Percentiles rank a stretch among this genome's conserved stretches.
Conservation (phyloP, 2,329 filamentous ascomycete species). For the Penicillium janthinellum region DNA sequence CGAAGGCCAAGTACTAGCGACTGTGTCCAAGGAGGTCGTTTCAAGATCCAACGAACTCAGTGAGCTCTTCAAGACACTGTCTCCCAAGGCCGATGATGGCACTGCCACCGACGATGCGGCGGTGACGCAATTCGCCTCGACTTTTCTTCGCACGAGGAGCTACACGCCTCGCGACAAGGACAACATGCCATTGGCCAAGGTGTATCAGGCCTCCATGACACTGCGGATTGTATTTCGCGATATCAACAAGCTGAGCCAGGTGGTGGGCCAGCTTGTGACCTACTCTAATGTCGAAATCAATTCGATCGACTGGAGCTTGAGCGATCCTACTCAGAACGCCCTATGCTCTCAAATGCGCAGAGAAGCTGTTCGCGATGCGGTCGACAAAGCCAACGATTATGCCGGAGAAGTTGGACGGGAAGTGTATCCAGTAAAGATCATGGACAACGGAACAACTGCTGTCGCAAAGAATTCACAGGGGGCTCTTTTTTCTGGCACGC, state of each 20-base stretch:
- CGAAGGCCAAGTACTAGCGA: constrained; percentile 10
- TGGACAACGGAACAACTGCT: background rate
- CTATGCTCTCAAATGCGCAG: constrained; percentile 25
- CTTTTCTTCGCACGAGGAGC: constrained; percentile 12
- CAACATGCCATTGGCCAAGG: constrained; percentile 12
- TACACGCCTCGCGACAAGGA: background rate
- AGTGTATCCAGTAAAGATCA: constrained; percentile 20
- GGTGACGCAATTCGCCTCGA: constrained; percentile 23
- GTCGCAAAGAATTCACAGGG: background rate
- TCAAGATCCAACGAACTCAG: constrained; percentile 13
- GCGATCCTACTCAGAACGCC: constrained; percentile 21
- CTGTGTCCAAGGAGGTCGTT: constrained; percentile 15
- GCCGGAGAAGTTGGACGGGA: constrained; percentile 23
- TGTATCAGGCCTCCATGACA: constrained; percentile 21
- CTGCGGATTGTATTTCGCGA: constrained; percentile 29
- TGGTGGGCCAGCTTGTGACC: constrained; percentile 20
- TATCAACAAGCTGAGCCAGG: constrained; percentile 23
- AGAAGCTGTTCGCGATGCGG: constrained; percentile 27
- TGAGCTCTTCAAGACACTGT: constrained; percentile 14
- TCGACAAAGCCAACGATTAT: constrained; percentile 28
- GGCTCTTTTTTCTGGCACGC: background rate
- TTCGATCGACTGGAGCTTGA: constrained; percentile 29
- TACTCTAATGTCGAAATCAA: constrained; percentile 26
- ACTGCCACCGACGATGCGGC: constrained; percentile 17
- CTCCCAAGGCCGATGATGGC: constrained; percentile 9